Percentiles rank a stretch among this genome's conserved stretches.
These are phyloP conservation scores for Amanita rimosa DNA, from an alignment of 768 basidiomycete genomes.

Conservation along the genomic window DNA sequence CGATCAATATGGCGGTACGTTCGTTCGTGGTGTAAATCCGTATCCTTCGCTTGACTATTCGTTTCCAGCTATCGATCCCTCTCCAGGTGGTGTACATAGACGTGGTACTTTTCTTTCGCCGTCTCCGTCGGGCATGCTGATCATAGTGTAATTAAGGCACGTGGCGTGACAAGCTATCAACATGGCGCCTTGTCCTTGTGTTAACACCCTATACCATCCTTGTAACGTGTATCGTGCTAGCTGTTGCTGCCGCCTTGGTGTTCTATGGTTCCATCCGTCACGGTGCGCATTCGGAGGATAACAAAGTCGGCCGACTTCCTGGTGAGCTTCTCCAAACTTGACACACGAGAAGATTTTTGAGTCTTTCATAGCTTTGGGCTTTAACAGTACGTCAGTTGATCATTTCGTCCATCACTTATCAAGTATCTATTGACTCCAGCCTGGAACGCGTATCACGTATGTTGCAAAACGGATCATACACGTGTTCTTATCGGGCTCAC, in stretches of 20 bases:
- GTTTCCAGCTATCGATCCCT: not conserved
- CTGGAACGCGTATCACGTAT: constrained; percentile 52
- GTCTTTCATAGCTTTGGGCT: constrained; percentile 37
- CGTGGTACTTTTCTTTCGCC: not conserved
- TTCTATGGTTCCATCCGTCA: not conserved
- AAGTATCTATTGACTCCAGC: constrained; percentile 20
- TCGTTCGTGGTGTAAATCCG: not conserved
- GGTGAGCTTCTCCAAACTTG: constrained; percentile 10
- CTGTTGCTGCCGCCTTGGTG: constrained; percentile 6
- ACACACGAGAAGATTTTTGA: not conserved
- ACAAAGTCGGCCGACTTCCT: constrained; percentile 17
- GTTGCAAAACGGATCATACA: constrained; percentile 9
- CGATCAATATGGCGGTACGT: not conserved
- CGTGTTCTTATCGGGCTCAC: not conserved
- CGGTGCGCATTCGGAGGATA: not conserved
- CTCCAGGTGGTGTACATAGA: not conserved
- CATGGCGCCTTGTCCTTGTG: constrained; percentile 9
- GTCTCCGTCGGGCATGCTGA: not conserved
- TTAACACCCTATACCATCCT: constrained; percentile 14
- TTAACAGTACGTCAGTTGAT: constrained; percentile 36
- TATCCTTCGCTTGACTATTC: not conserved
- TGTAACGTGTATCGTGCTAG: constrained; percentile 11
- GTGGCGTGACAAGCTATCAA: not conserved
- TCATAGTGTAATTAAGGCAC: not conserved
- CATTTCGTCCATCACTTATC: not conserved